Conservation (phyloP, 2,329 filamentous ascomycete genomes). For the Nemania sp. region DNA sequence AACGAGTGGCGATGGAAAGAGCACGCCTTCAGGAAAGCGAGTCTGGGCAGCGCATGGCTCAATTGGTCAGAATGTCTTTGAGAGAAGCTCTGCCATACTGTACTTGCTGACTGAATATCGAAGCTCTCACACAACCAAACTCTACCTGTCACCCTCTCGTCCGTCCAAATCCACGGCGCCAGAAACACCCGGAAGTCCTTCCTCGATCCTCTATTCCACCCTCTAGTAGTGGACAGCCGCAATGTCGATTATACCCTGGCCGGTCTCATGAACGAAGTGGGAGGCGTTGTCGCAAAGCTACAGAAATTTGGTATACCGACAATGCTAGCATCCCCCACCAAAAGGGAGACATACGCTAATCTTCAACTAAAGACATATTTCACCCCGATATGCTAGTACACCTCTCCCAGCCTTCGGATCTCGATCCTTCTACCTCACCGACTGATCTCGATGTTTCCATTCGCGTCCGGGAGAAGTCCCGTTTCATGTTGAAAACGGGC, state of each 20-base stretch:
- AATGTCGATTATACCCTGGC: conserved; percentile 74
- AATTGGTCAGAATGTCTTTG: conserved; percentile 58
- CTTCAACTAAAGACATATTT: conserved; percentile 71
- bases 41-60: conserved; percentile 64
- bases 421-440: conserved; percentile 68
- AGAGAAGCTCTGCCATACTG: conserved; percentile 6
- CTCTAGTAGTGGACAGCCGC: conserved; percentile 70
- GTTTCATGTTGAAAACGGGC: conserved; percentile 87
- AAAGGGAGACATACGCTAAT: conserved; percentile 11
- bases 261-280: conserved; percentile 63
- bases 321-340: not conserved
- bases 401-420: conserved; percentile 73
- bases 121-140: conserved; percentile 82
- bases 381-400: conserved; percentile 80
- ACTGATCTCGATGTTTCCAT: conserved; percentile 83
- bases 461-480: conserved; percentile 75
- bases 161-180: conserved; percentile 81
- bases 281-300: conserved; percentile 57
- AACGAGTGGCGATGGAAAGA: conserved; percentile 32
- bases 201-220: conserved; percentile 78
- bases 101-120: conserved; percentile 10
- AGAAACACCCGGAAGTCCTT: conserved; percentile 82
- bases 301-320: conserved; percentile 69
- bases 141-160: conserved; percentile 84
- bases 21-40: conserved; percentile 45